Base-by-base conservation (phyloP, 257 asterid species). In the Linderniella brevidens region DNA sequence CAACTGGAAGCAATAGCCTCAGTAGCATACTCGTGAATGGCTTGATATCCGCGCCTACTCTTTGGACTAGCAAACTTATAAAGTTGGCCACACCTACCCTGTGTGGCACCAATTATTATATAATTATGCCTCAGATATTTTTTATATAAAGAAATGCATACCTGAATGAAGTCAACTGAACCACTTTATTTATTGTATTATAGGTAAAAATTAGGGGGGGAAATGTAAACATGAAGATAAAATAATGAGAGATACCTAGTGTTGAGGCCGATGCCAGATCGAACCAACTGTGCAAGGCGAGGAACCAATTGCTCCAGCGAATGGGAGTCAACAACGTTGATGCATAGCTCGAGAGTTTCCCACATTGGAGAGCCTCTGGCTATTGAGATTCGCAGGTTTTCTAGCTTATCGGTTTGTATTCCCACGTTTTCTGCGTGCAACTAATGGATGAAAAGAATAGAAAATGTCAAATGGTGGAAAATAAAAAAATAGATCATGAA, bases 351-450 rank as follows among this genome's bases (percentile, higher is more conserved):
- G 63, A 88, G 93, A 68, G 94, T 80, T 80, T 80, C 95, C 98
- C 98, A 88, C 98, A 88, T 88, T 53, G 92, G 94, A 61, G 98
- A 88, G 53, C 95, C 79, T 65, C 61, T 80, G 57, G 98, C 94
- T 9, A 84, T 84, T 53, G 98, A 88, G 54, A 88, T 76, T 37
- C 95, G 77, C 72, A 88, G 62, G 69, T 74, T 80, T 25, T 88
- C 98, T 35, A 88, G 87, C 71, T 88, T 88, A 63, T 88, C 95
- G 51, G 95, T 67, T 61, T 88, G 95, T 61, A 88, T 84, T 53
- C 98, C 98, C 55, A 68, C 94, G 32, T 74, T 88, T 64, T 71
- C 93, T 47, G 98, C 94, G 55, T 88, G 98, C 74, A 88, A 61
- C 98, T 88, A 64, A 60, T 36, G 64, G 51, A 62, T 36, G 37